Conservation (phyloP, 768 basidiomycete genomes). For the Lepiota brunneoincarnata region DNA sequence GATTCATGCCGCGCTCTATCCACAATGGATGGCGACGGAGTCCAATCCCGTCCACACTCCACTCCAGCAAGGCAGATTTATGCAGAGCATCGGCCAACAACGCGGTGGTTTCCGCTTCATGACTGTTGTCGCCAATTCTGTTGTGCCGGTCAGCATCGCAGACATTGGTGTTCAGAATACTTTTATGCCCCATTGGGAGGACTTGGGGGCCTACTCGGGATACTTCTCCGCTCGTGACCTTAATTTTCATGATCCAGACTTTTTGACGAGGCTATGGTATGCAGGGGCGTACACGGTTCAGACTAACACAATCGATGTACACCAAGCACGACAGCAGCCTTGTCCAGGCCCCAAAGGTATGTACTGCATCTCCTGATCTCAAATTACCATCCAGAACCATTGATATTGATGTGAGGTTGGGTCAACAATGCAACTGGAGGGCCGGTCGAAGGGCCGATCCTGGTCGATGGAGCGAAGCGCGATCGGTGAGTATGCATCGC, state of each 20-base stretch:
- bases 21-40: slow-evolving; percentile 30
- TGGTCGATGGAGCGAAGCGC: slow-evolving; percentile 53
- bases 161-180: slow-evolving; percentile 41
- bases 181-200: slow-evolving; percentile 48
- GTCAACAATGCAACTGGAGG: slow-evolving; percentile 46
- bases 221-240: slow-evolving; percentile 45
- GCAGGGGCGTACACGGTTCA: slow-evolving; percentile 50
- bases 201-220: slow-evolving; percentile 42
- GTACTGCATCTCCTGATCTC: not conserved
- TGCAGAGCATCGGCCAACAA: slow-evolving; percentile 33
- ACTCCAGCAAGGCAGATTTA: slow-evolving; percentile 25
- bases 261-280: slow-evolving; percentile 54
- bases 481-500: slow-evolving; percentile 33
- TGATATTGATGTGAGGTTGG: slow-evolving; percentile 36
- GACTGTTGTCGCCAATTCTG: slow-evolving; percentile 40
- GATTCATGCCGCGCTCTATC: slow-evolving; percentile 28
- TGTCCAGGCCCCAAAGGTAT: slow-evolving; percentile 23
- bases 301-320: slow-evolving; percentile 41
- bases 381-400: slow-evolving; percentile 37
- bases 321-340: slow-evolving; percentile 32
- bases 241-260: slow-evolving; percentile 38
- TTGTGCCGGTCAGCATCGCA: slow-evolving; percentile 34
- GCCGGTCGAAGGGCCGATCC: slow-evolving; percentile 43
- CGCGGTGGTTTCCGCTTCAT: slow-evolving; percentile 49
- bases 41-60: slow-evolving; percentile 28